phyloP scores from a whole-genome alignment of 352 stramenopile genomes.

The Phytopythium boreale region DNA sequence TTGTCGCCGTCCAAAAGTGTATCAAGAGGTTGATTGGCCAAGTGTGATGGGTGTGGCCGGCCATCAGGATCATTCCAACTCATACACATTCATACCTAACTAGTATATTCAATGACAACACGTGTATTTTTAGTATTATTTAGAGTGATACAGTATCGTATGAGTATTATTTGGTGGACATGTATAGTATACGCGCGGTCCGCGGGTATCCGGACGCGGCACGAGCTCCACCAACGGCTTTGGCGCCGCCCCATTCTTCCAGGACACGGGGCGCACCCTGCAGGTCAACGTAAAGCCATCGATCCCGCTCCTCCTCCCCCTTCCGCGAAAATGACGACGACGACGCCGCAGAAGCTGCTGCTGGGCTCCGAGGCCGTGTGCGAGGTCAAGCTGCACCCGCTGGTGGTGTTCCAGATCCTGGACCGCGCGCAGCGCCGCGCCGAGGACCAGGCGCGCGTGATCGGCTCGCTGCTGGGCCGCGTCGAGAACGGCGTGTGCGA shows the following conservation, averaged over 20 bases:
- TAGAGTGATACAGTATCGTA: too few species aligned
- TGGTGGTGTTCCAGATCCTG: constrained; percentile 97
- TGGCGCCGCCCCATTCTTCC: too few species aligned
- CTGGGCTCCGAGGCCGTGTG: constrained; percentile 80
- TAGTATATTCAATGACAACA: too few species aligned
- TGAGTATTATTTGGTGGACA: too few species aligned
- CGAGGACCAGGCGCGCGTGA: constrained; percentile 93
- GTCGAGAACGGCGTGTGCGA: constrained; percentile 85
- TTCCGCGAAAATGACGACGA: constrained; percentile 11
- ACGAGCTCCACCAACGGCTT: too few species aligned
- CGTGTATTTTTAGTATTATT: too few species aligned
- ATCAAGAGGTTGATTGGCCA: too few species aligned
- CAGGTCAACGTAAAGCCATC: not conserved
- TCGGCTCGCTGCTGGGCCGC: constrained; percentile 95
- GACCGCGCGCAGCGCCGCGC: constrained; percentile 94
- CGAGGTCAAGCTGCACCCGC: constrained; percentile 90
- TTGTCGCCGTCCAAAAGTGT: not conserved
- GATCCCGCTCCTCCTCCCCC: not conserved
- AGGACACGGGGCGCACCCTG: too few species aligned
- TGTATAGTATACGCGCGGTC: too few species aligned
- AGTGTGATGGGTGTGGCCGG: not conserved
- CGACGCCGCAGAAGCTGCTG: constrained; percentile 36
- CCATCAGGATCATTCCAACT: too few species aligned
- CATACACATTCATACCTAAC: too few species aligned
- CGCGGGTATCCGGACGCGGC: too few species aligned